These are phyloP conservation scores for Phytophthora ramorum DNA, from an alignment of 352 stramenopile species.

Conservation along the genomic window DNA sequence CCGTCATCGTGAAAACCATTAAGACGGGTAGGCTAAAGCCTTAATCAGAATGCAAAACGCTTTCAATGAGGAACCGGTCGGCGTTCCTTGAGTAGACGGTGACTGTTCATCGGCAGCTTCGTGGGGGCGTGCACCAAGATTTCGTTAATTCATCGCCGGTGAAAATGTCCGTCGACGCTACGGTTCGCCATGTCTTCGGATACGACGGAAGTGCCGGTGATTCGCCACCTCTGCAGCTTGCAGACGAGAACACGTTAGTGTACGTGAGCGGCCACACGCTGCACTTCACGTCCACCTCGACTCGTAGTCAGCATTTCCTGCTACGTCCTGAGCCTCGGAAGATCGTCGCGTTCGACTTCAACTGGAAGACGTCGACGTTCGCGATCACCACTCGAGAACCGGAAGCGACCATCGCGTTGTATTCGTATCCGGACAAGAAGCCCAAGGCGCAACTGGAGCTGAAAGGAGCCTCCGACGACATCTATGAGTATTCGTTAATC, in stretches of 20 bases:
- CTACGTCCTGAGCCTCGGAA: slow-evolving; percentile 56
- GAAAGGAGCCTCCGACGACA: slow-evolving; percentile 14
- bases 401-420: slow-evolving; percentile 62
- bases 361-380: slow-evolving; percentile 62
- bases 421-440: slow-evolving; percentile 85
- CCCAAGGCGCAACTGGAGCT: slow-evolving; percentile 55
- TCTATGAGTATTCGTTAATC: slow-evolving; percentile 71
- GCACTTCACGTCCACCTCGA: slow-evolving; percentile 73
- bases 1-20: neutral
- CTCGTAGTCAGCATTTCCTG: slow-evolving; percentile 71
- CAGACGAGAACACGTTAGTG: slow-evolving; percentile 74
- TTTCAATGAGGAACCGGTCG: neutral
- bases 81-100: slow-evolving; percentile 4
- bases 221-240: slow-evolving; percentile 54
- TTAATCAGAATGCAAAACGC: neutral
- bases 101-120: slow-evolving; percentile 21
- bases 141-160: neutral
- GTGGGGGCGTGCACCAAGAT: slow-evolving; percentile 22
- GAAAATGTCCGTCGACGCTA: slow-evolving; percentile 61
- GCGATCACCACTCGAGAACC: slow-evolving; percentile 63
- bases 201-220: slow-evolving; percentile 47
- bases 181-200: slow-evolving; percentile 68
- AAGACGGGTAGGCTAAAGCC: neutral
- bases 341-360: slow-evolving; percentile 72
- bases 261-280: slow-evolving; percentile 67